phyloP scores from a whole-genome alignment of 1,284 basidiomycete species.

The Pseudomicrostroma phylloplanum region DNA sequence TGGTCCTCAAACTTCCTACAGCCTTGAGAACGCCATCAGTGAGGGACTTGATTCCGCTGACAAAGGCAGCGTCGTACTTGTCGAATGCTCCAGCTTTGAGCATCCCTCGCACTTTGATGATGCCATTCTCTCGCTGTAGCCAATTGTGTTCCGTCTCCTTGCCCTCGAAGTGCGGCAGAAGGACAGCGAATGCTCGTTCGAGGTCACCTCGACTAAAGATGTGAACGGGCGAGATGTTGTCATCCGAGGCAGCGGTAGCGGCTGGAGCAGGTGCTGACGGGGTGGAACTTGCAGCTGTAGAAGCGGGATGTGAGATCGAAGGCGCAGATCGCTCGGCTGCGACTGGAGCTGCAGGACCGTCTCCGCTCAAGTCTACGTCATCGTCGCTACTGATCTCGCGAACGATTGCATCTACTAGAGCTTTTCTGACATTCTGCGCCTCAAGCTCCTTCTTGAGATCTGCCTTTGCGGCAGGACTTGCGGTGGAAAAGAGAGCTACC shows the following conservation, averaged over 20 bases:
- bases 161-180: conserved; percentile 79
- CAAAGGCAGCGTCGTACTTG: conserved; percentile 67
- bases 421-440: conserved; percentile 76
- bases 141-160: conserved; percentile 98
- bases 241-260: conserved; percentile 13
- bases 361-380: background rate
- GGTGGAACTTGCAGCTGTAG: background rate
- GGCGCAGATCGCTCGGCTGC: background rate
- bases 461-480: conserved; percentile 73
- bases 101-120: conserved; percentile 82
- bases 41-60: conserved; percentile 67
- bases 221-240: conserved; percentile 54
- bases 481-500: conserved; percentile 74
- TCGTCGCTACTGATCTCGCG: conserved; percentile 47
- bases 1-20: conserved; percentile 84
- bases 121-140: conserved; percentile 71
- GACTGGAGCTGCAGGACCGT: background rate
- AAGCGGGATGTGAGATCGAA: background rate
- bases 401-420: conserved; percentile 59
- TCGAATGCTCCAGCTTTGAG: conserved; percentile 72
- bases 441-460: conserved; percentile 88
- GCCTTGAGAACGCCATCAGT: conserved; percentile 79
- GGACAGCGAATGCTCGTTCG: conserved; percentile 71
- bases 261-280: background rate
- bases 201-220: conserved; percentile 78